These are phyloP conservation scores for Solanum phureja DNA, from an alignment of 257 asterid genomes.

Conservation along the genomic window DNA sequence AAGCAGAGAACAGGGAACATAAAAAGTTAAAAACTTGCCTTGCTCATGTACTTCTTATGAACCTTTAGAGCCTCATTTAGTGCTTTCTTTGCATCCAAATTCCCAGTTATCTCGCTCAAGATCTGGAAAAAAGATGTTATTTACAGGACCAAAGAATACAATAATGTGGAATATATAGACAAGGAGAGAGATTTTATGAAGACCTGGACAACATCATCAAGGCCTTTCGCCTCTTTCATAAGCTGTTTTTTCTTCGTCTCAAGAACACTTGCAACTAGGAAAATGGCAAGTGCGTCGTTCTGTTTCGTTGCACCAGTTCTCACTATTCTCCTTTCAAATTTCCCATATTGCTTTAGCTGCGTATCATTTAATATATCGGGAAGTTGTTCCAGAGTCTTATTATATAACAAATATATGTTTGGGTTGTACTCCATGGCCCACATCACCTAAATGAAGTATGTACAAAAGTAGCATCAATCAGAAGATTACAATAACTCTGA, in stretches of 20 bases:
- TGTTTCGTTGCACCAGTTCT: slow-evolving; percentile 65
- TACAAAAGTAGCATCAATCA: neutral
- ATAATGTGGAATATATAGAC: neutral
- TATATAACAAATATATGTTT: slow-evolving; percentile 38
- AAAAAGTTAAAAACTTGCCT: slow-evolving; percentile 44
- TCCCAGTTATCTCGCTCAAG: slow-evolving; percentile 84
- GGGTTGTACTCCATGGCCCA: slow-evolving; percentile 99
- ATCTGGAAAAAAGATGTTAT: slow-evolving; percentile 26
- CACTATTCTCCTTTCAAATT: slow-evolving; percentile 64
- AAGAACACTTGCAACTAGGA: slow-evolving; percentile 86
- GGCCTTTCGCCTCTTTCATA: slow-evolving; percentile 77
- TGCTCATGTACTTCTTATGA: slow-evolving; percentile 77
- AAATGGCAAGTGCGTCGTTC: slow-evolving; percentile 71
- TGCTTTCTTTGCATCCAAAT: slow-evolving; percentile 83
- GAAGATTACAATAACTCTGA: neutral
- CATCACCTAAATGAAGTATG: slow-evolving; percentile 51
- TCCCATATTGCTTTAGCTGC: slow-evolving; percentile 69
- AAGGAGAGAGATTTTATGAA: neutral
- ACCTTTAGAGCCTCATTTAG: slow-evolving; percentile 58
- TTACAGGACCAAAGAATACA: neutral
- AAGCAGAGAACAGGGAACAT: neutral
- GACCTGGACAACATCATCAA: slow-evolving; percentile 89
- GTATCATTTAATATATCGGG: slow-evolving; percentile 15
- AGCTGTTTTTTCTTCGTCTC: slow-evolving; percentile 75
- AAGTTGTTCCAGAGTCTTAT: slow-evolving; percentile 17